These are phyloP conservation scores for Thelephora ganbajun DNA, from an alignment of 768 basidiomycete genomes.

Conservation along the genomic window DNA sequence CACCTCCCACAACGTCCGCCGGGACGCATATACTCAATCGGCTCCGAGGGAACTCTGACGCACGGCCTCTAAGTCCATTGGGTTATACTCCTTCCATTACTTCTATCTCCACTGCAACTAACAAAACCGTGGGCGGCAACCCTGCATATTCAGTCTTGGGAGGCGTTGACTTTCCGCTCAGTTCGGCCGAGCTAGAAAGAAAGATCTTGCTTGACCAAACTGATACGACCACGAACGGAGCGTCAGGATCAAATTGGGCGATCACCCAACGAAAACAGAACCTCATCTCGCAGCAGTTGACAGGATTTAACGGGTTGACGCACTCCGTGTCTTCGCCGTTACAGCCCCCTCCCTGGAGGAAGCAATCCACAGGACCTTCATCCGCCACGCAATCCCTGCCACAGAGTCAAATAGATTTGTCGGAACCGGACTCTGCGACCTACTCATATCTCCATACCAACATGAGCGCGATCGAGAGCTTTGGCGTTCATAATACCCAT, in stretches of 20 bases:
- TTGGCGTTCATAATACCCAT: conserved; percentile 16
- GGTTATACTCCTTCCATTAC: too few relatives aligned
- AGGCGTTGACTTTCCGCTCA: too few relatives aligned
- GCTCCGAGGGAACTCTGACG: conserved; percentile 28
- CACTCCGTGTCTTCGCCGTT: conserved; percentile 14
- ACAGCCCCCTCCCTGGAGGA: conserved; percentile 18
- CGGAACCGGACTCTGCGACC: background rate
- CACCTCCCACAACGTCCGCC: too few relatives aligned
- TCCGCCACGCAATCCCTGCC: too few relatives aligned
- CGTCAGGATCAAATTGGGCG: too few relatives aligned
- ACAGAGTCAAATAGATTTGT: too few relatives aligned
- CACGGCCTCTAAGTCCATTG: too few relatives aligned
- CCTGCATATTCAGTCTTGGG: too few relatives aligned
- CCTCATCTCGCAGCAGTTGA: conserved; percentile 10
- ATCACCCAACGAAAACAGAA: too few relatives aligned
- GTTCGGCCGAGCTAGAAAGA: conserved; percentile 14
- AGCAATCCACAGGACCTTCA: conserved; percentile 12
- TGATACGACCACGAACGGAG: too few relatives aligned
- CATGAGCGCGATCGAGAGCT: conserved; percentile 21
- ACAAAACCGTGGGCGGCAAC: background rate
- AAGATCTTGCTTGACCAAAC: conserved; percentile 23
- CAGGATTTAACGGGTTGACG: conserved; percentile 6
- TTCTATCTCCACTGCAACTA: conserved; percentile 1
- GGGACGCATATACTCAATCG: conserved; percentile 13
- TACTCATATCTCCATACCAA: conserved; percentile 18